phyloP scores from a whole-genome alignment of 2,329 filamentous ascomycete species.

The Xylariaceae sp. region DNA sequence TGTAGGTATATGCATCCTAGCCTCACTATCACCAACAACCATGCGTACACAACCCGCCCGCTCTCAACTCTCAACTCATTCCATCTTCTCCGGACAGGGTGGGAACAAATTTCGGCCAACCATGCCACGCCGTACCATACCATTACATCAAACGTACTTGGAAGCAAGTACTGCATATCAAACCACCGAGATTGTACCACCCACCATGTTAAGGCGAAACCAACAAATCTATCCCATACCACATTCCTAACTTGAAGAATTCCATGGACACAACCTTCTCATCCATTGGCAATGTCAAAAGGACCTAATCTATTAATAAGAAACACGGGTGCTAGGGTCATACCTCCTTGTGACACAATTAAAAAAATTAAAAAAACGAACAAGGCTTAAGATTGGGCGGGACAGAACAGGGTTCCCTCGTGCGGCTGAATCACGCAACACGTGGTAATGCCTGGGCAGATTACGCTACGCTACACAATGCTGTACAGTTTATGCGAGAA shows the following conservation, averaged over 20 bases:
- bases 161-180: not conserved
- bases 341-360: too few species aligned
- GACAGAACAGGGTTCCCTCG: too few species aligned
- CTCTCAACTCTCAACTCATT: too few species aligned
- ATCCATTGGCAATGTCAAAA: not conserved
- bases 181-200: not conserved
- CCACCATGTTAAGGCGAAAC: not conserved
- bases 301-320: too few species aligned
- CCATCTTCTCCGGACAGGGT: constrained; percentile 1
- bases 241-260: not conserved
- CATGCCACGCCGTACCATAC: constrained; percentile 8
- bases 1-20: too few species aligned
- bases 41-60: too few species aligned
- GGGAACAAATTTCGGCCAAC: too few species aligned
- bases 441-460: not conserved
- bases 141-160: not conserved
- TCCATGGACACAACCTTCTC: not conserved
- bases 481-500: constrained; percentile 10
- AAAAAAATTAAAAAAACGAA: too few species aligned
- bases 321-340: too few species aligned
- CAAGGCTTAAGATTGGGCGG: too few species aligned
- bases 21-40: too few species aligned
- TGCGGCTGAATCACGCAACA: constrained; percentile 21
- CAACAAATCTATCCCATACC: constrained; percentile 18
- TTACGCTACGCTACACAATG: not conserved